Percentiles rank a stretch among this genome's conserved stretches.
phyloP scores from a whole-genome alignment of 441 rosid species.

The Adansonia gregorii region DNA sequence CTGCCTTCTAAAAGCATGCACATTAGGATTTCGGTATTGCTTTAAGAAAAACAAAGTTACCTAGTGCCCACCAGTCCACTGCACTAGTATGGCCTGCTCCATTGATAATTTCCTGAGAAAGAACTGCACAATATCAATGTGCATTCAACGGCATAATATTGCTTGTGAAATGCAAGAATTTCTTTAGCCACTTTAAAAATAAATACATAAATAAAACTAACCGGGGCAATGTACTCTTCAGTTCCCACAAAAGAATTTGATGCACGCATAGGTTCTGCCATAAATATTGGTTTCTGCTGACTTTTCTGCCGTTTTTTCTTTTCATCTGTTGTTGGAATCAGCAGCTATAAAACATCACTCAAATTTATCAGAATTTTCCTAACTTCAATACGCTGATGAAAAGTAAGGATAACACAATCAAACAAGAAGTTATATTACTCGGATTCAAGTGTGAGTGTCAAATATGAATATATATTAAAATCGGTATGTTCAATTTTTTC shows the following conservation, averaged over 20 bases:
- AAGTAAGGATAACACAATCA: not conserved
- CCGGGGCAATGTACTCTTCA: slow-evolving; percentile 98
- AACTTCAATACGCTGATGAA: not conserved
- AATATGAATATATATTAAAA: too few relatives aligned
- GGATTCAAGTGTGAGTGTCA: too few relatives aligned
- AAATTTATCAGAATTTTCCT: slow-evolving; percentile 16
- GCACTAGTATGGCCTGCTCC: slow-evolving; percentile 98
- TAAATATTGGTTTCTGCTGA: slow-evolving; percentile 67
- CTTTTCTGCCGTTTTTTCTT: slow-evolving; percentile 63
- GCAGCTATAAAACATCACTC: slow-evolving; percentile 50
- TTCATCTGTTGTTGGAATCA: slow-evolving; percentile 59
- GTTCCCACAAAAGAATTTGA: slow-evolving; percentile 99
- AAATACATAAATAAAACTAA: slow-evolving; percentile 34
- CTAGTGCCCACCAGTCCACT: slow-evolving; percentile 99
- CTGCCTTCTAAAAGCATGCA: not conserved
- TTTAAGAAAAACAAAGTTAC: slow-evolving; percentile 41
- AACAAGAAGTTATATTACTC: too few relatives aligned
- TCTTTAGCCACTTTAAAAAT: not conserved
- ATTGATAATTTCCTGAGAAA: slow-evolving; percentile 78
- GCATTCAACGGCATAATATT: slow-evolving; percentile 3
- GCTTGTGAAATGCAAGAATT: not conserved
- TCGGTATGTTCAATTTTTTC: too few relatives aligned
- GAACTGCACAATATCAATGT: slow-evolving; percentile 6
- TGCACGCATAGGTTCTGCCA: slow-evolving; percentile 97
- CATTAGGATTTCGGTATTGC: not conserved